Evolutionary conservation across 768 basidiomycete species (phyloP).

Genomic region (Asterophora lycoperdoides): DNA sequence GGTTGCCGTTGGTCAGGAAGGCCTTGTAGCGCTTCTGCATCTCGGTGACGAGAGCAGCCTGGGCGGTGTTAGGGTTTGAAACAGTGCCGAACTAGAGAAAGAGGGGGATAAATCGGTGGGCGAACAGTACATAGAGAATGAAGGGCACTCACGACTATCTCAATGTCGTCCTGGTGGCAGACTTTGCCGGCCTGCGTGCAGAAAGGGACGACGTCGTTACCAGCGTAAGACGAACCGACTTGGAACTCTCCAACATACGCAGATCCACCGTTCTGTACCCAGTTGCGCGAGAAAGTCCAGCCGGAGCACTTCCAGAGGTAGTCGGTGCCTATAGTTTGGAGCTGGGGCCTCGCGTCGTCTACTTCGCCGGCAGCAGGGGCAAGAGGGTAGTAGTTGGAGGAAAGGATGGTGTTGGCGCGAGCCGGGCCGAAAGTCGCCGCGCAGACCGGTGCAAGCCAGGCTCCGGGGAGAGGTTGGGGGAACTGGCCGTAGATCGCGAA

Average conservation of each 20-base stretch:
- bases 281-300: constrained; percentile 68
- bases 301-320: constrained; percentile 65
- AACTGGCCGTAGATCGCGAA: constrained; percentile 50
- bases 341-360: constrained; percentile 50
- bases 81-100: constrained; percentile 49
- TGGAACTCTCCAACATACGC: constrained; percentile 66
- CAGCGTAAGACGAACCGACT: constrained; percentile 68
- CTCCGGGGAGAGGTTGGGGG: constrained; percentile 33
- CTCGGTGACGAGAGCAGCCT: constrained; percentile 56
- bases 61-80: constrained; percentile 48
- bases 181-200: constrained; percentile 56
- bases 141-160: constrained; percentile 57
- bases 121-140: constrained; percentile 1
- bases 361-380: constrained; percentile 23
- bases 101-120: constrained; percentile 1
- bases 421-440: constrained; percentile 41
- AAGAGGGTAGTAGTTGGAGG: constrained; percentile 44
- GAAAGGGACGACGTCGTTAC: constrained; percentile 50
- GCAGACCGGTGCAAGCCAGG: constrained; percentile 36
- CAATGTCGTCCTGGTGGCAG: constrained; percentile 81
- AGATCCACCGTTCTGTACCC: constrained; percentile 58
- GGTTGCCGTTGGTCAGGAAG: constrained; percentile 59
- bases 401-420: constrained; percentile 40
- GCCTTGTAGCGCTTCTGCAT: constrained; percentile 66
- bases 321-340: constrained; percentile 63